These are phyloP conservation scores for Podospora conica DNA, from an alignment of 495 filamentous ascomycete genomes.

Conservation along the genomic window DNA sequence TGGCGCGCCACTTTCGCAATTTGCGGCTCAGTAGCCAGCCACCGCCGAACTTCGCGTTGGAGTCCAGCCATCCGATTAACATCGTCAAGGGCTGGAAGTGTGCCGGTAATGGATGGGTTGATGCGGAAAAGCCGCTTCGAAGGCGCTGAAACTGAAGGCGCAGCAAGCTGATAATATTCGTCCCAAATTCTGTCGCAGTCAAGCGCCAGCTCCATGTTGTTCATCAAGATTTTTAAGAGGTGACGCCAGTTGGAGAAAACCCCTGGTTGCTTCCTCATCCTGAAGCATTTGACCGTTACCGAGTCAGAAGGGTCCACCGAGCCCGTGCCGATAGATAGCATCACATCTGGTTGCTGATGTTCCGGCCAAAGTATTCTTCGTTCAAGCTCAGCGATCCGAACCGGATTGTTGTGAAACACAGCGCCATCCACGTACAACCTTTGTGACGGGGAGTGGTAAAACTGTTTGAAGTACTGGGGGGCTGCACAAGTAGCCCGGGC, in stretches of 20 bases:
- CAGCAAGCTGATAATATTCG: neutral
- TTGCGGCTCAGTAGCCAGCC: neutral
- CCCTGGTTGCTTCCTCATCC: neutral
- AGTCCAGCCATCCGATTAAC: neutral
- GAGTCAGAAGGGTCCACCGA: neutral
- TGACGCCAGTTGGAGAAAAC: neutral
- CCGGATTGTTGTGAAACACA: conserved; percentile 6
- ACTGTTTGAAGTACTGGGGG: conserved; percentile 3
- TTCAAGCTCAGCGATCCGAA: neutral
- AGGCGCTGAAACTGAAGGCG: neutral
- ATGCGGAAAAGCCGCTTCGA: conserved; percentile 2
- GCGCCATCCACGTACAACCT: conserved; percentile 3
- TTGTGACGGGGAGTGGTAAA: neutral
- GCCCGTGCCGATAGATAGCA: conserved; percentile 5
- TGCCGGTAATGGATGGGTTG: neutral
- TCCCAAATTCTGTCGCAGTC: conserved; percentile 3
- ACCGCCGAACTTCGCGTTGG: neutral
- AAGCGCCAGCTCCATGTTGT: conserved; percentile 1
- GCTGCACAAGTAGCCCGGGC: conserved; percentile 5
- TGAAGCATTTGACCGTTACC: neutral
- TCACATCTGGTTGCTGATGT: conserved; percentile 2
- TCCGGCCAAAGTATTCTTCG: conserved; percentile 3
- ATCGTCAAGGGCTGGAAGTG: neutral
- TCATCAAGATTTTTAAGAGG: neutral
- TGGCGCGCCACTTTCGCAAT: neutral